Base-by-base conservation (phyloP, 371 early-diverging fungal species). In the Apophysomyces variabilis region DNA sequence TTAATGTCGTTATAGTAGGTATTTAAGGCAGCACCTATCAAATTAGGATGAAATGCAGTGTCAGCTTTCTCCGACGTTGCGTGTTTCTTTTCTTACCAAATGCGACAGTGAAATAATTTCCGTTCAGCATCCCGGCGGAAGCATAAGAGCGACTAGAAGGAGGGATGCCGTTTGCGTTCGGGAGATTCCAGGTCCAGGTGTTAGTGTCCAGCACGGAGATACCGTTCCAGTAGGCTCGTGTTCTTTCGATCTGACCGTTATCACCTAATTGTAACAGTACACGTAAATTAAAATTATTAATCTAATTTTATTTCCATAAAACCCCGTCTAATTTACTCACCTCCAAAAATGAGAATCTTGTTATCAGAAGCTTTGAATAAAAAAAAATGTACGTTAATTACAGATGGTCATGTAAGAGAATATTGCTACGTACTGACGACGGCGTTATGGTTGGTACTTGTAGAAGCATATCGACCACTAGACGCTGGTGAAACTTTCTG, bases 1-100 rank as follows among this genome's bases (percentile, higher is more conserved):
- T 82, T 82, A 50, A 82, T 74, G 61, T 82, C 83, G 66, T 79
- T 79, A 63, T 78, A 79, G 38, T 74, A 76, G 12, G 64, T 62
- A 43, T 76, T 79, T 9, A 73, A 62, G 39, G 76, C 73, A 36
- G 66, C 41, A 41, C 82, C 82, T 78, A 45, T 35, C 61, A 50
- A 21, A 18, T 0, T 50, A 50, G 9, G 54, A 18, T 45, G 8
- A 45, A 50, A 50, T 14, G 47, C 9, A 50, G 4, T 6, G 4
- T 18, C 5, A 50, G 54, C 4, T 32, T 21, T 16, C 21, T 41
- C 13, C 41, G 41, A 41, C 8, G 13, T 11, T 2, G 41, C 13
- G 4, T 13, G 18, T 47, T 50, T 21, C 21, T 50, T 50, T 50
- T n/a, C 7, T 73, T 76, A 82, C 82, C 82, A 75, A 82, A 79